phyloP scores from a whole-genome alignment of 208 protist species.

The Leptomonas seymouri region DNA sequence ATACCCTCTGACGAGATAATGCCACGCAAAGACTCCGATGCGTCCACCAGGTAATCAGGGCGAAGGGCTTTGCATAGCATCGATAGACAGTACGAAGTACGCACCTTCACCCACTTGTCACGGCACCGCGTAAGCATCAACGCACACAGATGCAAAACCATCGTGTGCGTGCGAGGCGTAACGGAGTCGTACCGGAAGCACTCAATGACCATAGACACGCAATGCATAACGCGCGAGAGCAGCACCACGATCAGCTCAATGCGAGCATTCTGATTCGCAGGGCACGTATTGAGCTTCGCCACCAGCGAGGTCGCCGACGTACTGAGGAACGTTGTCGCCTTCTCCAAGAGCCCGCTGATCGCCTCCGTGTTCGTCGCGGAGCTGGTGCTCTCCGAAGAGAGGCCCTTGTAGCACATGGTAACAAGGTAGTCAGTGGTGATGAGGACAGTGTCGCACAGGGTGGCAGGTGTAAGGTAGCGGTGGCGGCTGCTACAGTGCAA shows the following conservation, averaged over 20 bases:
- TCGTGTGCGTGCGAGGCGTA: slow-evolving; percentile 59
- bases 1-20: slow-evolving; percentile 49
- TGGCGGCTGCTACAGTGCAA: slow-evolving; percentile 73
- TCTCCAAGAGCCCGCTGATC: slow-evolving; percentile 69
- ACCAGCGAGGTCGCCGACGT: slow-evolving; percentile 46
- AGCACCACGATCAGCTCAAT: slow-evolving; percentile 37
- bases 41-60: slow-evolving; percentile 57
- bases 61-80: slow-evolving; percentile 59
- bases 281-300: slow-evolving; percentile 31
- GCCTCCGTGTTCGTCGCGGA: slow-evolving; percentile 55
- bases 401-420: slow-evolving; percentile 68
- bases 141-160: slow-evolving; percentile 78
- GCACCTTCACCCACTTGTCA: slow-evolving; percentile 69
- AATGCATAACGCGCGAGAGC: slow-evolving; percentile 76
- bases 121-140: slow-evolving; percentile 54
- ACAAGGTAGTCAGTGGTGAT: slow-evolving; percentile 80
- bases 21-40: slow-evolving; percentile 36
- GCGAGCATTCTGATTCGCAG: slow-evolving; percentile 20
- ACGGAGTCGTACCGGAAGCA: slow-evolving; percentile 82
- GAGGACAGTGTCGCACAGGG: slow-evolving; percentile 69
- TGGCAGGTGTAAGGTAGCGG: slow-evolving; percentile 48
- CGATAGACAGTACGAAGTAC: slow-evolving; percentile 66
- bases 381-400: slow-evolving; percentile 26
- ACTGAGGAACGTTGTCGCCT: slow-evolving; percentile 66
- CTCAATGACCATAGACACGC: slow-evolving; percentile 67